A percentile compares a stretch with the other conserved stretches of the same genome.
phyloP scores from a whole-genome alignment of 805 yeast species.

The Saccharomycodes ludwigii region DNA sequence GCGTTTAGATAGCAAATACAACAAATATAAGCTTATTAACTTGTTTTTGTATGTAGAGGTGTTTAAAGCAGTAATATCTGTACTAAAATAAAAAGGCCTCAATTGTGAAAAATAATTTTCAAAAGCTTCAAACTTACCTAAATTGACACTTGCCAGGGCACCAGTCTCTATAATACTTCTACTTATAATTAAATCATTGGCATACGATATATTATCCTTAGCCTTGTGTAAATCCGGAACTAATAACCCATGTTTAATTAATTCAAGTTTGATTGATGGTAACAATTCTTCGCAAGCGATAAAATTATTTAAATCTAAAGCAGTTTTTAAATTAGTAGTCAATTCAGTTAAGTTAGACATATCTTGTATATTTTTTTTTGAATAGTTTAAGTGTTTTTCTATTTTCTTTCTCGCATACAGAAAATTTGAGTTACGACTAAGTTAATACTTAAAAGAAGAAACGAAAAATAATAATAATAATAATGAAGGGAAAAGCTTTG shows the following conservation, averaged over 20 bases:
- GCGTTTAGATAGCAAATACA: conserved; percentile 69
- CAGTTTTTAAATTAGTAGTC: conserved; percentile 53
- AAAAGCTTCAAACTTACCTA: conserved; percentile 48
- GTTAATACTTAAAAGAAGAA: too few species aligned
- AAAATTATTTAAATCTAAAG: conserved; percentile 53
- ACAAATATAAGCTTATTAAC: conserved; percentile 61
- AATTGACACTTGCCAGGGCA: conserved; percentile 63
- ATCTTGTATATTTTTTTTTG: conserved; percentile 22
- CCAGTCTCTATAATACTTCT: conserved; percentile 81
- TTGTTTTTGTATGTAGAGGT: conserved; percentile 54
- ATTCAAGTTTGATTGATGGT: conserved; percentile 63
- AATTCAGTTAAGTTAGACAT: conserved; percentile 49
- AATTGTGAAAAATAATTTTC: conserved; percentile 63
- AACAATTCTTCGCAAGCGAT: conserved; percentile 46
- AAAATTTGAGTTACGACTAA: too few species aligned
- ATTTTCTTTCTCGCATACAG: too few species aligned
- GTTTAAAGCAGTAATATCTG: conserved; percentile 21
- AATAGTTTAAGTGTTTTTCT: neutral
- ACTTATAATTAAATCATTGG: conserved; percentile 64
- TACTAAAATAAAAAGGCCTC: conserved; percentile 55
- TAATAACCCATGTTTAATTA: conserved; percentile 65
- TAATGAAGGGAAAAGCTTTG: too few species aligned
- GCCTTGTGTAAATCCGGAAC: conserved; percentile 43
- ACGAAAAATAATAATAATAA: too few species aligned
- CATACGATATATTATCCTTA: conserved; percentile 26